Conservation (phyloP, 139 green algal genomes). For the Chlorella sorokiniana region DNA sequence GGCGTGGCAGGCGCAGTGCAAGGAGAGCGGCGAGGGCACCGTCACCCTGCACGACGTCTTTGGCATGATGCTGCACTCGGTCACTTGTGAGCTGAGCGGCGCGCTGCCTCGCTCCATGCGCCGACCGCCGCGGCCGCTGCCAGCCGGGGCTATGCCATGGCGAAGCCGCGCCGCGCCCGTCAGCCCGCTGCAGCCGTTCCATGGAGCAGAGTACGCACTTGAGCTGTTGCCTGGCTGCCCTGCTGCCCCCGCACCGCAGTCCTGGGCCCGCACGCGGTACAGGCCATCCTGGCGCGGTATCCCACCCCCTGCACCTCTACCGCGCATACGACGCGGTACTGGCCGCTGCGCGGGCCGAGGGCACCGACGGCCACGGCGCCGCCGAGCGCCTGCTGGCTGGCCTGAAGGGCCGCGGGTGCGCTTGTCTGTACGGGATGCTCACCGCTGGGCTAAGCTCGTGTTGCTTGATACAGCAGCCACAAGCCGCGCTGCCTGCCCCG, state of each 20-base stretch:
- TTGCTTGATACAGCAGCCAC: too few relatives aligned
- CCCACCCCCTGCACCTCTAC: constrained; percentile 52
- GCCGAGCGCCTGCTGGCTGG: constrained; percentile 40
- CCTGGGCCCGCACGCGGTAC: constrained; percentile 40
- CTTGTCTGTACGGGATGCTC: neutral
- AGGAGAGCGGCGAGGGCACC: constrained; percentile 8
- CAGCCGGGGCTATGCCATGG: too few relatives aligned
- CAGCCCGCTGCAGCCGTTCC: too few relatives aligned
- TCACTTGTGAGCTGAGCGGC: too few relatives aligned
- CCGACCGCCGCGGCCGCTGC: too few relatives aligned
- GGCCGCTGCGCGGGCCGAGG: neutral
- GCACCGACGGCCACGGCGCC: constrained; percentile 8
- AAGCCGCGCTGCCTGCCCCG: too few relatives aligned
- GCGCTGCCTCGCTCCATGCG: too few relatives aligned
- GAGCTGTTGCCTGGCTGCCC: neutral
- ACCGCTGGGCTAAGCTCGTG: neutral
- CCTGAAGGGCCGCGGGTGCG: constrained; percentile 10
- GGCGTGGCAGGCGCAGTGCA: constrained; percentile 23
- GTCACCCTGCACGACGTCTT: constrained; percentile 61
- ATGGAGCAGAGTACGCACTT: neutral
- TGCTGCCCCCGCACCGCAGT: constrained; percentile 46
- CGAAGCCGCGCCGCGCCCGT: too few relatives aligned
- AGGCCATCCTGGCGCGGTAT: constrained; percentile 49
- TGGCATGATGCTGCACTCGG: constrained; percentile 57
- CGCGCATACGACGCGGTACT: constrained; percentile 31